phyloP scores from a whole-genome alignment of 2,329 filamentous ascomycete species.

The Myotisia sp. region DNA sequence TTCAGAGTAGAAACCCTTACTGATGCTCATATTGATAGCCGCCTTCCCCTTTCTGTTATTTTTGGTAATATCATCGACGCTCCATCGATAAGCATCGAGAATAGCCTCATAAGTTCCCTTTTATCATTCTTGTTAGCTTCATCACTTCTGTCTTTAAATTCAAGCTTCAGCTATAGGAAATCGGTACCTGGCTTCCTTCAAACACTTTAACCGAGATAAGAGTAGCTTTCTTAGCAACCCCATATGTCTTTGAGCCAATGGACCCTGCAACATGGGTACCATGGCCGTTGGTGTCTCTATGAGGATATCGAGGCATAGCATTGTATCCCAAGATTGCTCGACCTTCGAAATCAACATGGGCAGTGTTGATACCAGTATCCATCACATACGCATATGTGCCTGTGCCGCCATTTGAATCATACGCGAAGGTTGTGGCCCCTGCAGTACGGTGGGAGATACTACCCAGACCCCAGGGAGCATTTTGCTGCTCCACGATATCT shows the following conservation, averaged over 20 bases:
- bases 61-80: conserved; percentile 8
- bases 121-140: conserved; percentile 12
- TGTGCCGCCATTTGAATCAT: conserved; percentile 8
- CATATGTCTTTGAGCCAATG: conserved; percentile 8
- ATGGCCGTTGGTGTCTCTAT: conserved; percentile 7
- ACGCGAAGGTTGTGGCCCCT: conserved; percentile 6
- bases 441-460: conserved; percentile 7
- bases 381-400: conserved; percentile 9
- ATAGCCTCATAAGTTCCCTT: conserved; percentile 8
- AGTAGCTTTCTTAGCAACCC: conserved; percentile 9
- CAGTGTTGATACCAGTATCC: conserved; percentile 8
- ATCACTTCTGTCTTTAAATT: too few species aligned
- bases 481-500: conserved; percentile 3
- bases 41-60: conserved; percentile 6
- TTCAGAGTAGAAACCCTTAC: conserved; percentile 2
- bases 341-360: conserved; percentile 9
- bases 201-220: conserved; percentile 8
- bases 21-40: conserved; percentile 9
- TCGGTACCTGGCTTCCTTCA: conserved; percentile 7
- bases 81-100: conserved; percentile 10
- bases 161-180: too few species aligned
- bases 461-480: conserved; percentile 6
- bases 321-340: conserved; percentile 8
- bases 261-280: conserved; percentile 8
- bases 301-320: conserved; percentile 4